Evolutionary conservation across 768 basidiomycete species (phyloP), one percentile per base, ranked within the genome.

Genomic region (Auriscalpium microsporum): DNA sequence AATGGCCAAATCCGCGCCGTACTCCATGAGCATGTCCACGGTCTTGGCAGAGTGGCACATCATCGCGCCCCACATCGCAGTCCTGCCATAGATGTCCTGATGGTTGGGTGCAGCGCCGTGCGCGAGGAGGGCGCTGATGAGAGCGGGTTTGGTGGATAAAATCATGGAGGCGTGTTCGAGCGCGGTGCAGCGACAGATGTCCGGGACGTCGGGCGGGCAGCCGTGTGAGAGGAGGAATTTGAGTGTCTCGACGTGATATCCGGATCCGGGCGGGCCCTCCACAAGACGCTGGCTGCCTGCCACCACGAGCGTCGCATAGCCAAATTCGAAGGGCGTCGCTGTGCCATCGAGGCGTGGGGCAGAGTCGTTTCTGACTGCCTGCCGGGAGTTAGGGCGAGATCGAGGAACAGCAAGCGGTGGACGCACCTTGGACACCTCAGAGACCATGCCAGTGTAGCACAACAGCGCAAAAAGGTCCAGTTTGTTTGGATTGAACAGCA

Each of bases 211-310:
- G 4, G 71, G 64, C 4, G 78, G 68, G 0, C 74, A 68, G 11
- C 79, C 79, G 0, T 63, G 56, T 0, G 69, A 62, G 38, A 81
- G 65, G 23, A 83, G 73, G 40, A 42, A 42, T 42, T 42, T 0
- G 71, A 67, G 61, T 81, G 79, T 48, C 77, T 73, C 4, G 82
- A 71, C 1, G 82, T 75, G 1, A 78, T 81, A 65, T 10, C 65
- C 69, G 45, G 82, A 73, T 55, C 81, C 81, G 2, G 66, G 65
- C 1, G 71, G 19, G 50, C 80, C 69, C 4, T 70, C 63, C 3
- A 77, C 68, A 0, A 73, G 67, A 11, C 40, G 40, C 8, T 42
- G 40, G 40, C 40, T 42, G 13, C 40, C 40, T 13, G 40, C 4
- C 3, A 42, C 40, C 40, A 42, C 40, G 40, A 42, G 40, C 13